A percentile compares a stretch with the other conserved stretches of the same genome.
These are phyloP conservation scores for Phaeophleospora eucalypticola DNA, from an alignment of 2,329 filamentous ascomycete genomes.

Conservation along the genomic window DNA sequence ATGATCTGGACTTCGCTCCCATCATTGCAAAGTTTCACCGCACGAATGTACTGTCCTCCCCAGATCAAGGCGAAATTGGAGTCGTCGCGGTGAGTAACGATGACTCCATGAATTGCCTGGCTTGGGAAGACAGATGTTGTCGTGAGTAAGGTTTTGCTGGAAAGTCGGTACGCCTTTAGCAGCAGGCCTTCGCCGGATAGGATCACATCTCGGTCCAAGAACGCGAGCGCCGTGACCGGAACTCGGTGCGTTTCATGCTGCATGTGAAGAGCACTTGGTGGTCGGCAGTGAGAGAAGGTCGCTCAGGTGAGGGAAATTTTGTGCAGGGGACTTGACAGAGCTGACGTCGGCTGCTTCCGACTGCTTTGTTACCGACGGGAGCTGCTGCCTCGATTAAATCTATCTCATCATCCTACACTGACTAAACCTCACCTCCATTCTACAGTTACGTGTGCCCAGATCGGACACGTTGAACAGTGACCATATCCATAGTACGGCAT, in stretches of 20 bases:
- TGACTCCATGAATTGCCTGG: slow-evolving; percentile 73
- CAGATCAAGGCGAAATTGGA: slow-evolving; percentile 54
- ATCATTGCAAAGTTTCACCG: neutral
- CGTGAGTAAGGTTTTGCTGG: slow-evolving; percentile 24
- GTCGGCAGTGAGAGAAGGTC: neutral
- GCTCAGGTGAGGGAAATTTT: neutral
- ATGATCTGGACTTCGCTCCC: slow-evolving; percentile 18
- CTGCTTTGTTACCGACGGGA: too few species aligned
- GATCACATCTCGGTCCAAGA: slow-evolving; percentile 33
- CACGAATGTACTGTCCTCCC: slow-evolving; percentile 52
- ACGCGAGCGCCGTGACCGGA: slow-evolving; percentile 45
- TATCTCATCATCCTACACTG: too few species aligned
- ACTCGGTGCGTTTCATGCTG: slow-evolving; percentile 33
- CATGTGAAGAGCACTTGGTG: slow-evolving; percentile 9
- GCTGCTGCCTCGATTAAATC: too few species aligned
- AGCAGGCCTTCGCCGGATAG: slow-evolving; percentile 43
- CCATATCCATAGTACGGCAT: neutral
- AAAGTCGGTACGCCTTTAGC: slow-evolving; percentile 37
- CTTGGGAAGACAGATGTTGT: slow-evolving; percentile 54
- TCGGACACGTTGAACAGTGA: neutral
- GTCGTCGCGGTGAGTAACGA: slow-evolving; percentile 35
- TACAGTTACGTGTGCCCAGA: too few species aligned
- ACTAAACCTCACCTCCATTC: too few species aligned
- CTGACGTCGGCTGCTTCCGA: too few species aligned
- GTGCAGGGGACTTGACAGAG: neutral